These are phyloP conservation scores for Bryopsis sp. DNA, from an alignment of 139 green algal species.

Conservation along the genomic window DNA sequence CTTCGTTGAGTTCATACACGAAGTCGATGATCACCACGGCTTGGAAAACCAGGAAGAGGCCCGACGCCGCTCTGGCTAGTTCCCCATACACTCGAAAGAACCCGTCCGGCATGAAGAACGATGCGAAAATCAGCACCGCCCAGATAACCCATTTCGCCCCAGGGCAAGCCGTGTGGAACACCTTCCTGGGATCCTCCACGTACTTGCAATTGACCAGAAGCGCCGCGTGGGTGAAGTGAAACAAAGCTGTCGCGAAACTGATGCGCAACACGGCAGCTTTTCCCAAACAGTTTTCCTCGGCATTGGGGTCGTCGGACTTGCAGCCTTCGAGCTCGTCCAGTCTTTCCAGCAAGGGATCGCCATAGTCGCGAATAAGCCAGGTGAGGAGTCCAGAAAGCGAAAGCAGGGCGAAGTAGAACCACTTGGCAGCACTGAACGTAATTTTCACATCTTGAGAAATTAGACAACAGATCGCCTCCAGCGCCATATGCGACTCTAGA, in stretches of 20 bases:
- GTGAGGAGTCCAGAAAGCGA: constrained; percentile 23
- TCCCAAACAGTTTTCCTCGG: background rate
- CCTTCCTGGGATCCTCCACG: constrained; percentile 28
- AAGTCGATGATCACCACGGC: constrained; percentile 69
- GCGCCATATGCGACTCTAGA: no score
- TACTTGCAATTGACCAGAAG: constrained; percentile 37
- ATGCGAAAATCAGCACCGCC: constrained; percentile 36
- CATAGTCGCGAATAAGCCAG: constrained; percentile 53
- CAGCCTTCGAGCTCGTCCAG: constrained; percentile 18
- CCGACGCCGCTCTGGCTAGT: constrained; percentile 40
- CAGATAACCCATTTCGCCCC: constrained; percentile 48
- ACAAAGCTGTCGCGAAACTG: constrained; percentile 62
- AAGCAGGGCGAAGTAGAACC: constrained; percentile 39
- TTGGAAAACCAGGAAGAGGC: constrained; percentile 71
- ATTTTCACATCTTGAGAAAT: background rate
- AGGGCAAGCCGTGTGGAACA: constrained; percentile 40
- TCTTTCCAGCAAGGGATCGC: constrained; percentile 11
- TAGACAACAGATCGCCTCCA: background rate
- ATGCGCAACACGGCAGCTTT: constrained; percentile 48
- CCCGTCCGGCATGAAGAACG: constrained; percentile 54
- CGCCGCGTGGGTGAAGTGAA: constrained; percentile 51
- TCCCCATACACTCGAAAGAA: constrained; percentile 24
- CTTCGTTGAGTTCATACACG: constrained; percentile 42
- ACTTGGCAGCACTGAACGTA: constrained; percentile 23
- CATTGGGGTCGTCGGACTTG: background rate